Evolutionary conservation across 192 early-diverging fungal species (phyloP).

Genomic region (Powellomyces hirtus): DNA sequence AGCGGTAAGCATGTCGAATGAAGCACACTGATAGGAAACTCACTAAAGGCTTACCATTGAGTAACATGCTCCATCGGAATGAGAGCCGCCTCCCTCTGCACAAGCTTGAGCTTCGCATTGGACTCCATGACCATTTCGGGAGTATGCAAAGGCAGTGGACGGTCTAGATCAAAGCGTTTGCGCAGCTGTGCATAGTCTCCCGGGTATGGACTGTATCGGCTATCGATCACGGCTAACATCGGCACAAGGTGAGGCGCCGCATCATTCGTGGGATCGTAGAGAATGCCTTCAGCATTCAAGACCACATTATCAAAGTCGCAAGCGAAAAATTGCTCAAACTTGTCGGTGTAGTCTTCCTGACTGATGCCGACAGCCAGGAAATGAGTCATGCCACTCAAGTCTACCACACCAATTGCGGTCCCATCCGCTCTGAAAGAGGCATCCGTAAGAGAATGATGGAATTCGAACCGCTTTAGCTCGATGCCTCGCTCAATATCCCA

Average conservation of each 20-base stretch:
- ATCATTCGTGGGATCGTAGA: slow-evolving; percentile 72
- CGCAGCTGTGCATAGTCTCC: neutral
- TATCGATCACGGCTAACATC: slow-evolving; percentile 6
- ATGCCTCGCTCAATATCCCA: slow-evolving; percentile 72
- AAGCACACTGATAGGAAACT: neutral
- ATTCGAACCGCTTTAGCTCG: slow-evolving; percentile 38
- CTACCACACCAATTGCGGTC: slow-evolving; percentile 66
- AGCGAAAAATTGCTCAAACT: slow-evolving; percentile 72
- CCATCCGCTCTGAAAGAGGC: slow-evolving; percentile 78
- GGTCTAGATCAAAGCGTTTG: neutral
- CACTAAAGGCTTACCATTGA: neutral
- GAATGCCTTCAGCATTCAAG: slow-evolving; percentile 60
- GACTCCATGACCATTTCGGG: neutral
- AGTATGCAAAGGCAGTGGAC: neutral
- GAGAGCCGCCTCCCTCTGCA: neutral
- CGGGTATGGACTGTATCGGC: slow-evolving; percentile 9
- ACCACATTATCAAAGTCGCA: slow-evolving; percentile 72
- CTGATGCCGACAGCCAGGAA: slow-evolving; percentile 67
- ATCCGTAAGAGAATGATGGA: slow-evolving; percentile 52
- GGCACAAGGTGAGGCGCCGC: slow-evolving; percentile 36
- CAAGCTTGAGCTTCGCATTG: neutral
- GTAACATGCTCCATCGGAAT: neutral
- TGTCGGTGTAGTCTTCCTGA: slow-evolving; percentile 42
- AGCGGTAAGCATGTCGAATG: neutral
- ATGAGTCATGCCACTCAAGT: slow-evolving; percentile 66